These are phyloP conservation scores for Xylariaceae sp. DNA, from an alignment of 2,329 filamentous ascomycete species.

Conservation along the genomic window DNA sequence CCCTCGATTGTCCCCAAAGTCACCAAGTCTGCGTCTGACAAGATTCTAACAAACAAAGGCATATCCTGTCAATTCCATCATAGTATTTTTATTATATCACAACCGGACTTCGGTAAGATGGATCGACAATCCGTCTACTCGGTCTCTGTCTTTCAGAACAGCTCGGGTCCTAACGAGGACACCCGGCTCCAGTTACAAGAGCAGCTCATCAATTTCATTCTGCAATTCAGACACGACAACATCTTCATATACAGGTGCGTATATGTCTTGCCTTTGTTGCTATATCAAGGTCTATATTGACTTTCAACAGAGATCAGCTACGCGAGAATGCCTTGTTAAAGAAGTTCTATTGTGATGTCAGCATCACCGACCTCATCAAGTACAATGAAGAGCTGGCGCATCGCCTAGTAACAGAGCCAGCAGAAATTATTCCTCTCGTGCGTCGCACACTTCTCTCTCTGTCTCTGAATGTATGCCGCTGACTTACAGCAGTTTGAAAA, in stretches of 20 bases:
- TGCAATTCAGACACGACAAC: conserved; percentile 93
- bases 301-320: conserved; percentile 78
- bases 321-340: conserved; percentile 93
- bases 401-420: conserved; percentile 85
- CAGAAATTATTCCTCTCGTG: conserved; percentile 90
- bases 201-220: conserved; percentile 86
- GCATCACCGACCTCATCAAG: conserved; percentile 93
- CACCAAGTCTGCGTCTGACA: neutral
- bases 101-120: conserved; percentile 62
- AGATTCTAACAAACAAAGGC: neutral
- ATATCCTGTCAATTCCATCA: too few relatives aligned
- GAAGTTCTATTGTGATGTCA: conserved; percentile 94
- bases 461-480: conserved; percentile 2
- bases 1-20: conserved; percentile 12
- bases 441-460: conserved; percentile 36
- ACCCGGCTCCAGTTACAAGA: conserved; percentile 75
- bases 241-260: conserved; percentile 88
- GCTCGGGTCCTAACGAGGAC: conserved; percentile 70
- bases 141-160: conserved; percentile 77
- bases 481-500: conserved; percentile 75
- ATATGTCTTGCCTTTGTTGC: neutral
- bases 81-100: too few relatives aligned
- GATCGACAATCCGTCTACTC: conserved; percentile 89
- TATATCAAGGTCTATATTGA: conserved; percentile 38
- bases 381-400: conserved; percentile 96